Evolutionary conservation across 75 land plant species (phyloP).

Genomic region (Sequoiadendron giganteum): DNA sequence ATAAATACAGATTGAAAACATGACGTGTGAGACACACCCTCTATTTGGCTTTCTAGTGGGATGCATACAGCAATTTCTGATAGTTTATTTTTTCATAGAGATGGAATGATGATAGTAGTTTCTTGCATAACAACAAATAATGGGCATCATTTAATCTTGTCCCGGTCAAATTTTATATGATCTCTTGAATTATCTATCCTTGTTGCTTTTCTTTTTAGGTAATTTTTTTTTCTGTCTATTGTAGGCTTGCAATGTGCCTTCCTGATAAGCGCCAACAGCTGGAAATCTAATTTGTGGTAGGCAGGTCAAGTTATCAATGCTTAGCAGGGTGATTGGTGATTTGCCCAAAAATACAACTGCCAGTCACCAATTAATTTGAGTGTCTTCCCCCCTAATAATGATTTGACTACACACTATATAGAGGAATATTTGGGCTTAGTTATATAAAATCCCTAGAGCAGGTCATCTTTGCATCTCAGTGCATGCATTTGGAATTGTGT

Average conservation of each 20-base stretch:
- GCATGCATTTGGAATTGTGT: not conserved
- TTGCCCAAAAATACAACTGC: not conserved
- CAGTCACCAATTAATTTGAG: not conserved
- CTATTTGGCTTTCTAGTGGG: not conserved
- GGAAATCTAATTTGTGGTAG: not conserved
- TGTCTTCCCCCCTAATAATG: not conserved
- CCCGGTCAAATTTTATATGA: not conserved
- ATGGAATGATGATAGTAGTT: not conserved
- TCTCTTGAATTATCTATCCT: not conserved
- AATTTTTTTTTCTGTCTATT: not conserved
- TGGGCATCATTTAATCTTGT: not conserved
- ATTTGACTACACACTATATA: not conserved
- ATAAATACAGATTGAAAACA: not conserved
- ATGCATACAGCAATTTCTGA: not conserved
- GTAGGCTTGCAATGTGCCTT: not conserved
- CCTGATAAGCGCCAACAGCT: not conserved
- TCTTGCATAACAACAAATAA: not conserved
- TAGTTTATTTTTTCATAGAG: not conserved
- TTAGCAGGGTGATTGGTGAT: not conserved
- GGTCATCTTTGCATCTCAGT: not conserved
- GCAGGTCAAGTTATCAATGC: not conserved
- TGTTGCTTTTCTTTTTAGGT: not conserved
- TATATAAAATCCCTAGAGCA: not conserved
- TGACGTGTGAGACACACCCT: not conserved
- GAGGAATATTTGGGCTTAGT: not conserved